Evolutionary conservation across 371 early-diverging fungal genomes (phyloP).

Genomic region (Funneliformis caledonium): DNA sequence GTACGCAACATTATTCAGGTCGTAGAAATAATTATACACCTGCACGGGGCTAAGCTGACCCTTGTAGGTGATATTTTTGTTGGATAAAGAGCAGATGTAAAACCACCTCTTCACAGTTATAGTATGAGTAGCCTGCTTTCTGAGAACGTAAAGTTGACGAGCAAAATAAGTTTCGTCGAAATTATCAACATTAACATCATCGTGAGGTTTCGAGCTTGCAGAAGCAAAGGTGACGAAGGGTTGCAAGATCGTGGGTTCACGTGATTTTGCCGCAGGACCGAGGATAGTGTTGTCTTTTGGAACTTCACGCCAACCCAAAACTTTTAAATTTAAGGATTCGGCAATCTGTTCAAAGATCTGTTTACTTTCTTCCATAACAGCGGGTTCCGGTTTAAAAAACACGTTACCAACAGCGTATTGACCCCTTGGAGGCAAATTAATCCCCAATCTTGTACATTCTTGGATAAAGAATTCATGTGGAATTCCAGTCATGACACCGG

Average conservation of each 20-base stretch:
- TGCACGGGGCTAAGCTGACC: slow-evolving; percentile 94
- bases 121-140: slow-evolving; percentile 87
- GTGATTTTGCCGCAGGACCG: slow-evolving; percentile 85
- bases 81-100: slow-evolving; percentile 94
- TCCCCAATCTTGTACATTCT: slow-evolving; percentile 61
- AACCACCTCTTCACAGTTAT: slow-evolving; percentile 86
- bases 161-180: slow-evolving; percentile 81
- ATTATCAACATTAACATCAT: slow-evolving; percentile 12
- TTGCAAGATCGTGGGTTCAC: slow-evolving; percentile 93
- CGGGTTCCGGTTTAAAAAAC: slow-evolving; percentile 76
- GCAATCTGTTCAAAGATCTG: slow-evolving; percentile 79
- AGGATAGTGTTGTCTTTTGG: slow-evolving; percentile 86
- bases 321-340: slow-evolving; percentile 66
- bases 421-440: slow-evolving; percentile 74
- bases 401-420: slow-evolving; percentile 95
- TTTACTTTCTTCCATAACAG: slow-evolving; percentile 69
- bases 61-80: slow-evolving; percentile 94
- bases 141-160: slow-evolving; percentile 85
- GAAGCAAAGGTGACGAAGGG: slow-evolving; percentile 80
- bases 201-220: slow-evolving; percentile 12
- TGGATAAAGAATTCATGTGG: slow-evolving; percentile 86
- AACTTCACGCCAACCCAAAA: slow-evolving; percentile 91
- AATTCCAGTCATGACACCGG: slow-evolving; percentile 92
- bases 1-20: slow-evolving; percentile 81
- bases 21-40: slow-evolving; percentile 89